Conservation (phyloP, 2,329 filamentous ascomycete species). For the Aspergillus sp. region DNA sequence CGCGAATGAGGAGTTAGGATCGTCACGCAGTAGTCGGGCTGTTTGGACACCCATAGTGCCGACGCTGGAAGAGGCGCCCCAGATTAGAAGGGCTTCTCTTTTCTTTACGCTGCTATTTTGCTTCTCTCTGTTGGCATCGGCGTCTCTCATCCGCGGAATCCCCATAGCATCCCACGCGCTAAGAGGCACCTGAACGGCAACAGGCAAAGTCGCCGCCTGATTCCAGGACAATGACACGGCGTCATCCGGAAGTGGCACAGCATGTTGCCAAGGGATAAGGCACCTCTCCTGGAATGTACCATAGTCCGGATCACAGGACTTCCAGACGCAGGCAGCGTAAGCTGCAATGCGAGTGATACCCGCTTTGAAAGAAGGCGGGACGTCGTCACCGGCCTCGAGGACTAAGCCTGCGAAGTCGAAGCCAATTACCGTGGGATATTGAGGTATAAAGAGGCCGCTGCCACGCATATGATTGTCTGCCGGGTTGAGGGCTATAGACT, state of each 20-base stretch:
- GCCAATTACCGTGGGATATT: slow-evolving; percentile 42
- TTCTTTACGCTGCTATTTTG: slow-evolving; percentile 7
- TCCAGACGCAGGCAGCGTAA: slow-evolving; percentile 45
- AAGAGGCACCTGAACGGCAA: slow-evolving; percentile 39
- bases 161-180: slow-evolving; percentile 43
- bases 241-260: slow-evolving; percentile 33
- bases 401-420: slow-evolving; percentile 48
- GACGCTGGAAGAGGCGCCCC: slow-evolving; percentile 49
- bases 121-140: not conserved
- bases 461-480: slow-evolving; percentile 47
- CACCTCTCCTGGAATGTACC: slow-evolving; percentile 49
- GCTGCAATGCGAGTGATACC: slow-evolving; percentile 43
- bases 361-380: slow-evolving; percentile 31
- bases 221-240: slow-evolving; percentile 37
- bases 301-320: slow-evolving; percentile 46
- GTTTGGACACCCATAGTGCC: slow-evolving; percentile 48
- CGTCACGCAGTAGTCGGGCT: slow-evolving; percentile 37
- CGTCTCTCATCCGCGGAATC: slow-evolving; percentile 25
- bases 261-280: slow-evolving; percentile 46
- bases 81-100: slow-evolving; percentile 41
- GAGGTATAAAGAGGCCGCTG: slow-evolving; percentile 42
- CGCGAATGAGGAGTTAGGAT: slow-evolving; percentile 32
- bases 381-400: slow-evolving; percentile 42
- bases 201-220: slow-evolving; percentile 42
- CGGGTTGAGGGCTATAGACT: slow-evolving; percentile 52